Evolutionary conservation across 1,139 yeast genomes (phyloP).

Genomic region (Trichomonascaceae sp.): DNA sequence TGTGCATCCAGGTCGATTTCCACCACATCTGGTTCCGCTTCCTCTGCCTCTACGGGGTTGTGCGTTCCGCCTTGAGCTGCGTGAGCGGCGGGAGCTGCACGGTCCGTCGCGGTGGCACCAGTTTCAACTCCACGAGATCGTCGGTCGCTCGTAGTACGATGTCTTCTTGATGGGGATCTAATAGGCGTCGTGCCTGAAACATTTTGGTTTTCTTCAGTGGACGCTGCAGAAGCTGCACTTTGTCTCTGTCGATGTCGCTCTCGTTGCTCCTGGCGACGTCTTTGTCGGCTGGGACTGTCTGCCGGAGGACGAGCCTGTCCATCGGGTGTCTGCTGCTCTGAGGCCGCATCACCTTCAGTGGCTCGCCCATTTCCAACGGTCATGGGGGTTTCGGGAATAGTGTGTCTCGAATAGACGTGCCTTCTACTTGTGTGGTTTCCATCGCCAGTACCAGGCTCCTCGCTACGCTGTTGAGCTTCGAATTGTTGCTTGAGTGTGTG

Average conservation of each 20-base stretch:
- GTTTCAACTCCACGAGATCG: background rate
- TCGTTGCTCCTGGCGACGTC: no score
- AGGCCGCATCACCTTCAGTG: background rate
- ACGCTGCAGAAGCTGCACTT: background rate
- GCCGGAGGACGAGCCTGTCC: background rate
- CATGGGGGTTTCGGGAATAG: no score
- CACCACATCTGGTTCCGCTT: no score
- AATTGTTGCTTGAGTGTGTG: background rate
- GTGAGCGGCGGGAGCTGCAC: background rate
- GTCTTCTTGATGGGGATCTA: no score
- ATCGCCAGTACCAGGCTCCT: background rate
- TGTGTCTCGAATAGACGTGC: no score
- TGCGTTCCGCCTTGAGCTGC: background rate
- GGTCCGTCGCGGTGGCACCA: background rate
- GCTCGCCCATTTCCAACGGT: background rate
- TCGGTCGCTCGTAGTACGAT: background rate
- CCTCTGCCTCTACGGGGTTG: slow-evolving; percentile 9
- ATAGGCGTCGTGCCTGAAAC: no score
- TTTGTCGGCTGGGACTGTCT: no score
- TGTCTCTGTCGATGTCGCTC: no score
- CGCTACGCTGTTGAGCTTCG: background rate
- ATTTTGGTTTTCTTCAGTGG: no score
- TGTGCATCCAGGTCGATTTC: slow-evolving; percentile 8
- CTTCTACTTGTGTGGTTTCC: no score
- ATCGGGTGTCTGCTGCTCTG: no score